phyloP scores from a whole-genome alignment of 176 grass and related monocot genomes.

The Saccharum officinarum region DNA sequence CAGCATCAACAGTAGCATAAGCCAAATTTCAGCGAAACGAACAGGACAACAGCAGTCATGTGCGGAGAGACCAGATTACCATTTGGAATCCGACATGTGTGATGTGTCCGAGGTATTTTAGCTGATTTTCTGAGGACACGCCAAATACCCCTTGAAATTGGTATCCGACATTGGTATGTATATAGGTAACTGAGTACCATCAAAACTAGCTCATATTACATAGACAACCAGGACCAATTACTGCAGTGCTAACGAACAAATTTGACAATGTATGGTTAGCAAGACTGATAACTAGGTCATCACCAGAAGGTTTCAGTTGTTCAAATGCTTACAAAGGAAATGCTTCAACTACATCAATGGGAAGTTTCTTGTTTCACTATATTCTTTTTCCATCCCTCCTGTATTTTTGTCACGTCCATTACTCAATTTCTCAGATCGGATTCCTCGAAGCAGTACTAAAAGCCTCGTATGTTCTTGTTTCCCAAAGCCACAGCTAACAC shows the following conservation, averaged over 20 bases:
- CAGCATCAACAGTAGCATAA: too few relatives aligned
- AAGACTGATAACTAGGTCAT: background rate
- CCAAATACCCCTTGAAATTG: background rate
- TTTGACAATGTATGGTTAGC: background rate
- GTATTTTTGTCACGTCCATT: background rate
- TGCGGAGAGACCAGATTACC: background rate
- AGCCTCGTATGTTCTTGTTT: background rate
- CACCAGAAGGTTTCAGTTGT: background rate
- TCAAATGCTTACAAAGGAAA: background rate
- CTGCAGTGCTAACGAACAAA: background rate
- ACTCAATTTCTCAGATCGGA: background rate
- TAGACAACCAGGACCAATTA: background rate
- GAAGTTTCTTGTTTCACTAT: background rate
- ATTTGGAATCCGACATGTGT: background rate
- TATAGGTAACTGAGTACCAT: too few relatives aligned
- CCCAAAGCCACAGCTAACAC: background rate
- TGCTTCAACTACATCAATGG: background rate
- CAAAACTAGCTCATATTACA: background rate
- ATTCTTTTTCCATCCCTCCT: background rate
- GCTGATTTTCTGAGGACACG: too few relatives aligned
- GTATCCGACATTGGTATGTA: background rate
- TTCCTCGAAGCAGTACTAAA: background rate
- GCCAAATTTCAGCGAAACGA: too few relatives aligned
- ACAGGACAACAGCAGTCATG: background rate
- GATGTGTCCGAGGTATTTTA: too few relatives aligned